Evolutionary conservation across 1,284 basidiomycete genomes (phyloP), one percentile per base, ranked within the genome.

Genomic region (Apiotrichum montevideense): DNA sequence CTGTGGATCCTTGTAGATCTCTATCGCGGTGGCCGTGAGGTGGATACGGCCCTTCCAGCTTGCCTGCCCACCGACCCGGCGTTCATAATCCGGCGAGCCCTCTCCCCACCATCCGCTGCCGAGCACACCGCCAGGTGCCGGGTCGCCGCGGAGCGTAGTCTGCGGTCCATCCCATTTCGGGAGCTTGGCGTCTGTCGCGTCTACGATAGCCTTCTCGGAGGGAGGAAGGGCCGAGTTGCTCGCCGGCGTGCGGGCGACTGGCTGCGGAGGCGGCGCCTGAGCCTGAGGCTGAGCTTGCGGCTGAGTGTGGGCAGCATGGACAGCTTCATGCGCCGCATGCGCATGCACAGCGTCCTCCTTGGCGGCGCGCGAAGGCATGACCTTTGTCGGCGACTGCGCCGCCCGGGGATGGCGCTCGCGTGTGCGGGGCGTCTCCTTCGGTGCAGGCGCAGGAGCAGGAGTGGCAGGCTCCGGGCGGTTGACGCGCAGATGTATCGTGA

Each of bases 1-100:
- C 87, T 90, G 64, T 13, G 69, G 62, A 57, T 79, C 78, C 45
- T 72, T 71, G 54, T 78, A 77, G 5, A 64, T 68, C 5, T 53
- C 59, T 8, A 74, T 46, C 3, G 69, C 70, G 14, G 51, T 49
- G 8, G 71, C 49, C 2, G 71, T 67, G 2, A 52, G 52, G 32
- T 51, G 54, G 44, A 73, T 70, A 32, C 68, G 61, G 10, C 54
- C 29, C 49, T 63, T 62, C 59, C 57, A 65, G 46, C 56, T 63
- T 3, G 61, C 51, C 3, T 61, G 52, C 10, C 67, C 67, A 11
- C 65, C 66, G 8, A 62, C 56, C 34, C 54, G 57, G 34, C 55
- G 54, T 54, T 67, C 67, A 45, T 61, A 66, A 29, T 69, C 63
- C 2, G 64, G 66, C 13, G 62, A 63, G 6, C 64, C 73, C 47